Conservation (phyloP, 2,329 filamentous ascomycete species). For the Aspergillus cejpii region DNA sequence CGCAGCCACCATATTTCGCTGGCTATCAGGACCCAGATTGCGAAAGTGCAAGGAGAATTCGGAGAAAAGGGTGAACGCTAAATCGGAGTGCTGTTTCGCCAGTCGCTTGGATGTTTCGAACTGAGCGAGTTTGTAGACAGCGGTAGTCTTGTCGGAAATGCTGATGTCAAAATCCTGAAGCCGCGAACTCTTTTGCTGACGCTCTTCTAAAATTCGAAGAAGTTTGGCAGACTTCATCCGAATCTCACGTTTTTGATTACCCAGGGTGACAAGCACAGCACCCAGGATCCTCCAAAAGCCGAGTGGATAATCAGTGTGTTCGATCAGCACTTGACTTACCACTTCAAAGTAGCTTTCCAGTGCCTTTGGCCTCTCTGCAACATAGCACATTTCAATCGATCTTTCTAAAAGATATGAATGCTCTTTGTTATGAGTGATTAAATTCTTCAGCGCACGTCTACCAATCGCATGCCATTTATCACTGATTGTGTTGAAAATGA, state of each 20-base stretch:
- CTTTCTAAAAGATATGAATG: constrained; percentile 79
- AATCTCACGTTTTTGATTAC: constrained; percentile 83
- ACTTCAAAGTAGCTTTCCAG: constrained; percentile 94
- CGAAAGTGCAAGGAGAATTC: constrained; percentile 94
- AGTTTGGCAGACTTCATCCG: constrained; percentile 79
- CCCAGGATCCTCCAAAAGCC: constrained; percentile 88
- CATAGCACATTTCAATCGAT: constrained; percentile 86
- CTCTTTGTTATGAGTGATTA: constrained; percentile 85
- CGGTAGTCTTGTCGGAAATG: constrained; percentile 96
- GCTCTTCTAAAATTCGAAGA: constrained; percentile 72
- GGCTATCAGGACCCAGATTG: constrained; percentile 70
- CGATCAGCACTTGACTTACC: constrained; percentile 76
- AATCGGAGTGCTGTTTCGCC: constrained; percentile 77
- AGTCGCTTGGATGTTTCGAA: constrained; percentile 92
- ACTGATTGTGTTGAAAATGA: constrained; percentile 85
- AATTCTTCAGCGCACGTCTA: constrained; percentile 75
- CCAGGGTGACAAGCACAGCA: constrained; percentile 83
- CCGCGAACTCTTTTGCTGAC: constrained; percentile 77
- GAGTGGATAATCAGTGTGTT: constrained; percentile 72
- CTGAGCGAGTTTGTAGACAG: constrained; percentile 94
- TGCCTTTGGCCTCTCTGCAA: constrained; percentile 71
- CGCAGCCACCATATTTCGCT: constrained; percentile 88
- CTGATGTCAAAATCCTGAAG: constrained; percentile 97
- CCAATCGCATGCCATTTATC: constrained; percentile 90
- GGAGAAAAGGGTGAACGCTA: constrained; percentile 91